Evolutionary conservation across 2,329 filamentous ascomycete genomes (phyloP).

Genomic region (Diplodia intermedia): DNA sequence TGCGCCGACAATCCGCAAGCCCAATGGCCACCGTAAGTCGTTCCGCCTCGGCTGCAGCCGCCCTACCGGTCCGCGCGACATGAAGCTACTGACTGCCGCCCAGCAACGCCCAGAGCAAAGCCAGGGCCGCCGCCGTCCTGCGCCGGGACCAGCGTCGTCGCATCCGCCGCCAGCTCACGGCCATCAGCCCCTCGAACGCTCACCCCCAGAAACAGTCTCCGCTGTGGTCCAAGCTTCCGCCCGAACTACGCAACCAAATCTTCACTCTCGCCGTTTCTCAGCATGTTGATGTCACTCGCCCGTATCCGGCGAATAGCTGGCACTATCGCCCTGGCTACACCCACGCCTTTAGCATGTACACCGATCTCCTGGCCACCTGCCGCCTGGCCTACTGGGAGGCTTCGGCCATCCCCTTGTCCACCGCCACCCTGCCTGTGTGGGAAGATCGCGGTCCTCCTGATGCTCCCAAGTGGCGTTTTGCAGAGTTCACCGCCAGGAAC

Average conservation of each 20-base stretch:
- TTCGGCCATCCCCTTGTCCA: constrained; percentile 44
- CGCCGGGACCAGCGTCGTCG: not conserved
- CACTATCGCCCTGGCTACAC: constrained; percentile 41
- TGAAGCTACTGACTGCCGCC: not conserved
- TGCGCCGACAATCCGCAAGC: not conserved
- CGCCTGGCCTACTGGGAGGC: constrained; percentile 50
- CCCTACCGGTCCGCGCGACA: not conserved
- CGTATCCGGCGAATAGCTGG: constrained; percentile 34
- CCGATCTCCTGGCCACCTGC: constrained; percentile 48
- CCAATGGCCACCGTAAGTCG: not conserved
- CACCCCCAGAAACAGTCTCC: constrained; percentile 38
- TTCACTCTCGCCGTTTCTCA: constrained; percentile 37
- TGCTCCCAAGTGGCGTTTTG: constrained; percentile 1
- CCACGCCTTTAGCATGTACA: constrained; percentile 41
- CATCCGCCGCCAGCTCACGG: constrained; percentile 35
- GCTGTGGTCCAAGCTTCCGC: constrained; percentile 39
- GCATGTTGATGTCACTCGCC: constrained; percentile 34
- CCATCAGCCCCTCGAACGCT: constrained; percentile 37
- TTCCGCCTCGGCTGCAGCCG: not conserved
- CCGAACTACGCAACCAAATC: constrained; percentile 40
- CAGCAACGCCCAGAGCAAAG: not conserved
- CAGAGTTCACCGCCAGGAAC: constrained; percentile 20
- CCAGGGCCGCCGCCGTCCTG: not conserved
- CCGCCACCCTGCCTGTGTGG: constrained; percentile 36
- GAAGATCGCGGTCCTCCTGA: constrained; percentile 19